These are phyloP conservation scores for Alternaria gansuensis DNA, from an alignment of 2,329 filamentous ascomycete species.

Conservation along the genomic window DNA sequence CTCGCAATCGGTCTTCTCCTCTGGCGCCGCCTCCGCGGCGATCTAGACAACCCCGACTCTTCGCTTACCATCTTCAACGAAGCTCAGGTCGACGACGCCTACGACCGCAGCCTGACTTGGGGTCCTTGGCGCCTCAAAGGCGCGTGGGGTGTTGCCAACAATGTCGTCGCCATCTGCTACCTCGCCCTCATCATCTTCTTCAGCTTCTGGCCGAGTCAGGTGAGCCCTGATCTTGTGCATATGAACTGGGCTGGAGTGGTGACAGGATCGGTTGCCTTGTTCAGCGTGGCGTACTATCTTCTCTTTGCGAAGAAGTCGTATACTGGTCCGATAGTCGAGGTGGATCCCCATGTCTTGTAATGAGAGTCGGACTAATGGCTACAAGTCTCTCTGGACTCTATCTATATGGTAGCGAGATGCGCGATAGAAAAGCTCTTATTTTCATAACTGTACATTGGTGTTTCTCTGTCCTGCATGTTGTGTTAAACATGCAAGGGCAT, in stretches of 20 bases:
- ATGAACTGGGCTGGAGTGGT: constrained; percentile 51
- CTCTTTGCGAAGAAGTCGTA: constrained; percentile 44
- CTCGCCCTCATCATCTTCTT: constrained; percentile 48
- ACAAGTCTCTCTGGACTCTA: neutral
- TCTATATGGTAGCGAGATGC: neutral
- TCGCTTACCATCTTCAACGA: constrained; percentile 38
- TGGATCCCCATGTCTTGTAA: constrained; percentile 38
- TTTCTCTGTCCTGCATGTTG: neutral
- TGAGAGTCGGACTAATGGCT: neutral
- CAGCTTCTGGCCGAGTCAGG: constrained; percentile 46
- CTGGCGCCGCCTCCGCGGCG: constrained; percentile 49
- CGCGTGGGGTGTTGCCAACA: constrained; percentile 42
- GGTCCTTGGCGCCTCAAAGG: constrained; percentile 49
- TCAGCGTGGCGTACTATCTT: constrained; percentile 47
- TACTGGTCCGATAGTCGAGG: constrained; percentile 46
- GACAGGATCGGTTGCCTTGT: constrained; percentile 39
- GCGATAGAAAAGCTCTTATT: neutral
- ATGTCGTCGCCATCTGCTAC: constrained; percentile 46
- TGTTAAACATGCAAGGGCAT: neutral
- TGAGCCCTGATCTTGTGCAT: constrained; percentile 25
- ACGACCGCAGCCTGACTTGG: constrained; percentile 41
- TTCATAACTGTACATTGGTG: neutral
- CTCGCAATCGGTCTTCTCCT: constrained; percentile 46
- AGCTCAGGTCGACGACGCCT: constrained; percentile 29
- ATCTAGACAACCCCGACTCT: constrained; percentile 36